phyloP scores from a whole-genome alignment of 2,329 filamentous ascomycete species.

The Clarireedia monteithiana region DNA sequence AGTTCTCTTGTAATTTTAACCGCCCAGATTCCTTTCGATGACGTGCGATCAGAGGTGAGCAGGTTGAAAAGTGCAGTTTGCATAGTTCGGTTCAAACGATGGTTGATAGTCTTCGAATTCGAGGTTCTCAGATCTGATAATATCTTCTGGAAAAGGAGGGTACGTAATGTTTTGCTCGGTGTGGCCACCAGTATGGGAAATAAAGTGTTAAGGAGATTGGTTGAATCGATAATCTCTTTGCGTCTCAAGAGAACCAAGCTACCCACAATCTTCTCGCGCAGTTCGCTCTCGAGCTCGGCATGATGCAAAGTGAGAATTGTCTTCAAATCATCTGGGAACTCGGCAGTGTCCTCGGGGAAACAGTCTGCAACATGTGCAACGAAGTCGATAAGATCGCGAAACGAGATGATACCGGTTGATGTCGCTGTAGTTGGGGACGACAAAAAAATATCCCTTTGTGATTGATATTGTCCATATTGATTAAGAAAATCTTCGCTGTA shows the following conservation, averaged over 20 bases:
- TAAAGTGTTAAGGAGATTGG: conserved; percentile 76
- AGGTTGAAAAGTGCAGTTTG: conserved; percentile 92
- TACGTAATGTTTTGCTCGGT: conserved; percentile 79
- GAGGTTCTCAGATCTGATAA: conserved; percentile 81
- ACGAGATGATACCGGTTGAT: conserved; percentile 69
- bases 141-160: conserved; percentile 82
- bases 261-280: conserved; percentile 90
- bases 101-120: conserved; percentile 82
- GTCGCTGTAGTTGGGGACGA: conserved; percentile 72
- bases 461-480: conserved; percentile 87
- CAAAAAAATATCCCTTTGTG: conserved; percentile 85
- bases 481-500: conserved; percentile 84
- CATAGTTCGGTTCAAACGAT: conserved; percentile 85
- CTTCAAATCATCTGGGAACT: conserved; percentile 75
- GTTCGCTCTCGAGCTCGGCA: conserved; percentile 69
- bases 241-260: conserved; percentile 80
- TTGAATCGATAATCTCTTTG: conserved; percentile 87
- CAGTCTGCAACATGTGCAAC: conserved; percentile 90
- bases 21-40: conserved; percentile 86
- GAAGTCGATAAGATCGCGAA: conserved; percentile 88
- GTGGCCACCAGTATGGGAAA: conserved; percentile 92
- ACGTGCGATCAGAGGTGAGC: conserved; percentile 75
- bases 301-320: conserved; percentile 77
- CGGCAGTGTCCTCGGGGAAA: conserved; percentile 71
- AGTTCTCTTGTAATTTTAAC: conserved; percentile 92